These are phyloP conservation scores for Fusarium buharicum DNA, from an alignment of 2,329 filamentous ascomycete genomes.

Conservation along the genomic window DNA sequence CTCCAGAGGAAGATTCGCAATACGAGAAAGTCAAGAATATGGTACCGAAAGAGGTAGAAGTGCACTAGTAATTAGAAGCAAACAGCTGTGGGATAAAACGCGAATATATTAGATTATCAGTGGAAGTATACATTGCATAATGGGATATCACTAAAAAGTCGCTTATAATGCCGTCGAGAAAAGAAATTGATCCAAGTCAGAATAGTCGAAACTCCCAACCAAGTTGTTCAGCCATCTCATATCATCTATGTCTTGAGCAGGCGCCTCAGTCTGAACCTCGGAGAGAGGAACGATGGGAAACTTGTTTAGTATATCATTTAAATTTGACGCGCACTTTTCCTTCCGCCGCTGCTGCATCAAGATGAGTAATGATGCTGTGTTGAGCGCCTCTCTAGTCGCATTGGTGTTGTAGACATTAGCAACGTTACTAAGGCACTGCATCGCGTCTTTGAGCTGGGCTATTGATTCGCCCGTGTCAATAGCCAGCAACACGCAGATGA, in stretches of 20 bases:
- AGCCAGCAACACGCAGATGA: slow-evolving; percentile 64
- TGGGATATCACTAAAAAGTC: rapidly evolving
- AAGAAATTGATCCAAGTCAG: slow-evolving; percentile 57
- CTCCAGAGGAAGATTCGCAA: slow-evolving; percentile 75
- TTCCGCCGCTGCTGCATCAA: slow-evolving; percentile 63
- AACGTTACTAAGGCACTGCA: slow-evolving; percentile 58
- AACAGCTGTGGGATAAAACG: neutral
- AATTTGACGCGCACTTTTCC: slow-evolving; percentile 53
- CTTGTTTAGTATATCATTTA: slow-evolving; percentile 53
- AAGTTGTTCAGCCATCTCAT: slow-evolving; percentile 54
- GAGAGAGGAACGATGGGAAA: slow-evolving; percentile 44
- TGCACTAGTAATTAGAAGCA: neutral
- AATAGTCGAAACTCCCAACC: slow-evolving; percentile 54
- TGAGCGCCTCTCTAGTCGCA: slow-evolving; percentile 63
- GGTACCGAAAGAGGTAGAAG: slow-evolving; percentile 59
- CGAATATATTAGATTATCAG: neutral
- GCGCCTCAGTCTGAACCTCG: slow-evolving; percentile 11
- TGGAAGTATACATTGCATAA: rapidly evolving
- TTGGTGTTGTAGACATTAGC: slow-evolving; percentile 57
- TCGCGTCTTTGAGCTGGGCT: slow-evolving; percentile 60
- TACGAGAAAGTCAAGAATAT: slow-evolving; percentile 59
- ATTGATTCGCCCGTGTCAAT: slow-evolving; percentile 64
- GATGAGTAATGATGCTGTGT: slow-evolving; percentile 64
- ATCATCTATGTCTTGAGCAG: slow-evolving; percentile 32
- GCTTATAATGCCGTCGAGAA: slow-evolving; percentile 19